Evolutionary conservation across 805 yeast genomes (phyloP), one percentile per base, ranked within the genome.

Genomic region (Isabelozyma pseudorhagii): DNA sequence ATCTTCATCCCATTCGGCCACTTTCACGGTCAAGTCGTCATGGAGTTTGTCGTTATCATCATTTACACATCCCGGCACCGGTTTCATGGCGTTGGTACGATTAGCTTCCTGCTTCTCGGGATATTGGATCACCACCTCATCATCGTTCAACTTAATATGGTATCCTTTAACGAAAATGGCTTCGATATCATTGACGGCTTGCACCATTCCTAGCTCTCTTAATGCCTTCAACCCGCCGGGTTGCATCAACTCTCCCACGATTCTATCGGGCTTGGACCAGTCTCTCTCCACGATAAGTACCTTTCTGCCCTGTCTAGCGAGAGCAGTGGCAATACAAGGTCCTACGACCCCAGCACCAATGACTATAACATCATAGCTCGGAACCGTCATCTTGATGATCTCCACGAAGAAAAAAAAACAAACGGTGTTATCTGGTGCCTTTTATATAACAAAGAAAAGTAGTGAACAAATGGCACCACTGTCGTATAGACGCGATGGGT

Each of bases 281-380:
- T 90, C 97, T 54, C 97, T 80, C 64, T 94, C 99, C 14, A 87
- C 74, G 17, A 87, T 77, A 46, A 87, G 67, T 7, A 94, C 97
- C 46, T 79, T 78, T 56, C 96, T 79, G 31, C 98, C 98, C 61
- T 89, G 96, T 58, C 93, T 79, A 0, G 97, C 98, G 48, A 94
- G 71, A 3, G 88, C 91, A 1, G 91, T 87, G 42, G 97, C 97
- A 15, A 93, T 77, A 49, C 93, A 85, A 2, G 99, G 97, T 1
- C 99, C 99, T 21, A 90, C 85, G 17, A 93, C 96, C 49, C 99
- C 99, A n/a, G 98, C 97, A n/a, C 99, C 99, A 39, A 94, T 83
- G 25, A 94, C 87, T 40, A 93, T 84, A 46, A 85, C 93, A 62
- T 94, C 99, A 68, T 82, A 90, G 17, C 38, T 64, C 38, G 13